Percentiles rank a stretch among this genome's conserved stretches.
These are phyloP conservation scores for Zasmidium citrigriseum DNA, from an alignment of 2,329 filamentous ascomycete genomes.

Conservation along the genomic window DNA sequence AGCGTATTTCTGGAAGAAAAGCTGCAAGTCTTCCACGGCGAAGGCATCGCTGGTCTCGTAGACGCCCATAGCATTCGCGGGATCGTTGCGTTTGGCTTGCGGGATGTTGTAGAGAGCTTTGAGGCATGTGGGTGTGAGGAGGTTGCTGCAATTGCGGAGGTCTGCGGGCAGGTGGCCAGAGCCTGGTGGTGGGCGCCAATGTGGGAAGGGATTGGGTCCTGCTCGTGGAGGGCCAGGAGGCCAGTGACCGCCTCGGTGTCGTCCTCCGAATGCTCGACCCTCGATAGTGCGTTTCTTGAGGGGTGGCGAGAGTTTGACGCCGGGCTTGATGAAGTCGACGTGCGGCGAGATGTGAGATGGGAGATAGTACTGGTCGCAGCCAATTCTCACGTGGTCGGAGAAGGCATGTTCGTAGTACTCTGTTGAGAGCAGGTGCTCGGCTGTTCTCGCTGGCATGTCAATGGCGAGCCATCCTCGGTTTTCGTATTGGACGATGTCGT, in stretches of 20 bases:
- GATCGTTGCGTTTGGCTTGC: conserved; percentile 5
- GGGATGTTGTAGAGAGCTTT: conserved; percentile 46
- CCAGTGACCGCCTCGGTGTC: background rate
- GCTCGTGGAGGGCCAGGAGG: background rate
- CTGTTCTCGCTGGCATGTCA: conserved; percentile 37
- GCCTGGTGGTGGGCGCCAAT: background rate
- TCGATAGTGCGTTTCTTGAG: conserved; percentile 16
- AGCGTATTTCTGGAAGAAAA: conserved; percentile 37
- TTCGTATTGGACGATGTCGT: conserved; percentile 33
- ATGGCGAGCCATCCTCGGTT: conserved; percentile 43
- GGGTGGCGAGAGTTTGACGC: conserved; percentile 46
- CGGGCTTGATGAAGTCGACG: conserved; percentile 58
- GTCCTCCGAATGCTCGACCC: background rate
- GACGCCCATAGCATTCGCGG: conserved; percentile 18
- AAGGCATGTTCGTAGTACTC: conserved; percentile 32
- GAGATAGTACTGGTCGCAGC: conserved; percentile 30
- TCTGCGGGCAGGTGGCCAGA: conserved; percentile 1
- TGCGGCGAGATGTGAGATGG: conserved; percentile 45
- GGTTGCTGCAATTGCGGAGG: conserved; percentile 5
- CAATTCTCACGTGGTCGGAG: background rate
- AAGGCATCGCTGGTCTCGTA: conserved; percentile 21
- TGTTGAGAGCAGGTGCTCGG: conserved; percentile 41
- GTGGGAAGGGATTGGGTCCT: background rate
- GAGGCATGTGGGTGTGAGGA: conserved; percentile 45
- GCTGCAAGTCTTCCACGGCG: conserved; percentile 27